These are phyloP conservation scores for Salvia hispanica DNA, from an alignment of 257 asterid genomes.

Conservation along the genomic window DNA sequence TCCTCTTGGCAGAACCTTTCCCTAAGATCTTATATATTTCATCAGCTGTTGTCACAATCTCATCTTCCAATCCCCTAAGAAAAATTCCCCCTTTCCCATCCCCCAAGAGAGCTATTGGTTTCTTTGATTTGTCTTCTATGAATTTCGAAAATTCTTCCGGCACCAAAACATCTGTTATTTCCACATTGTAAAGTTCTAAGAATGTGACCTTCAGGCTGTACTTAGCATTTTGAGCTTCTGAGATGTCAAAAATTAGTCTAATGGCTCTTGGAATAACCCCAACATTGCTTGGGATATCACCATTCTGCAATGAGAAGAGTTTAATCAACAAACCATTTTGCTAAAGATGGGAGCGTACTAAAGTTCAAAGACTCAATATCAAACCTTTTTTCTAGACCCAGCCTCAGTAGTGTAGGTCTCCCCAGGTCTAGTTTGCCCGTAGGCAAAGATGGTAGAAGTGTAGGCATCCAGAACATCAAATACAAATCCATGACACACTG, in stretches of 20 bases:
- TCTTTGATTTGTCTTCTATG: slow-evolving; percentile 77
- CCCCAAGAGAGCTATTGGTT: slow-evolving; percentile 93
- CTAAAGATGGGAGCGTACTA: slow-evolving; percentile 6
- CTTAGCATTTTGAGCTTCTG: slow-evolving; percentile 90
- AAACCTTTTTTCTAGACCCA: slow-evolving; percentile 92
- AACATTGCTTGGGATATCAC: slow-evolving; percentile 94
- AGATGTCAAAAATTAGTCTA: slow-evolving; percentile 78
- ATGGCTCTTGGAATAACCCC: slow-evolving; percentile 99
- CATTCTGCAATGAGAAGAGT: slow-evolving; percentile 61
- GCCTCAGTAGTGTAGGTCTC: slow-evolving; percentile 99
- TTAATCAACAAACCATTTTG: slow-evolving; percentile 20
- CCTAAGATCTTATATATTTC: slow-evolving; percentile 66
- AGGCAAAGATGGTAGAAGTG: slow-evolving; percentile 97
- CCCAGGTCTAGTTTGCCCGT: slow-evolving; percentile 99
- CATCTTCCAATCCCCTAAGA: slow-evolving; percentile 96
- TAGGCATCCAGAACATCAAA: slow-evolving; percentile 97
- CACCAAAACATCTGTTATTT: slow-evolving; percentile 91
- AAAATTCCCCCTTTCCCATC: slow-evolving; percentile 98
- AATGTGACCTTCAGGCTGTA: slow-evolving; percentile 92
- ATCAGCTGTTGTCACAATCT: slow-evolving; percentile 84
- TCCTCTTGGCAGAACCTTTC: no score
- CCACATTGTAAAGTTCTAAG: no score
- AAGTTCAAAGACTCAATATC: neutral
- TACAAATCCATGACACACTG: no score
- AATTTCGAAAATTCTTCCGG: slow-evolving; percentile 72